Percentiles rank a stretch among this genome's conserved stretches.
Evolutionary conservation across 2,329 filamentous ascomycete genomes (phyloP).

Genomic region (Colletotrichum sansevieriae): DNA sequence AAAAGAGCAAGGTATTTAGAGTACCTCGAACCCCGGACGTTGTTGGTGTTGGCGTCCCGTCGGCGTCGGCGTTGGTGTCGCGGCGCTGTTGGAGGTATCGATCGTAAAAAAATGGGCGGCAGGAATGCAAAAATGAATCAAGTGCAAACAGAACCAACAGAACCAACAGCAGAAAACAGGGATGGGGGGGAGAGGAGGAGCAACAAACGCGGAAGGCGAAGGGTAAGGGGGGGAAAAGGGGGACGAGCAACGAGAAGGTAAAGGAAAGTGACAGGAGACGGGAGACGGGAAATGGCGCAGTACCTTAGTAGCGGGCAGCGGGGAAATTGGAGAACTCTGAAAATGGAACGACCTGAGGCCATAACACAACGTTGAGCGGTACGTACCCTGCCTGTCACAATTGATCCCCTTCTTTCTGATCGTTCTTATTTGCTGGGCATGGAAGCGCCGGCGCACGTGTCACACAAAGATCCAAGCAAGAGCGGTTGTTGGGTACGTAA

Average conservation of each 20-base stretch:
- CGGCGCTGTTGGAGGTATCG: background rate
- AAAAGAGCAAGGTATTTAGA: background rate
- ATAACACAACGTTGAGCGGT: background rate
- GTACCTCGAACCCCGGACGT: background rate
- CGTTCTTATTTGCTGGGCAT: constrained; percentile 1
- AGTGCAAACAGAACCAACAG: constrained; percentile 21
- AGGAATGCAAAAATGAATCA: constrained; percentile 13
- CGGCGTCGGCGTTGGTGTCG: constrained; percentile 9
- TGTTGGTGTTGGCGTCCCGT: background rate
- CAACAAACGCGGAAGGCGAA: background rate
- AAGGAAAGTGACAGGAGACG: background rate
- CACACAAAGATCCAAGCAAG: background rate
- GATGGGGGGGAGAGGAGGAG: constrained; percentile 1
- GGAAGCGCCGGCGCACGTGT: constrained; percentile 1
- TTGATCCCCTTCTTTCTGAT: background rate
- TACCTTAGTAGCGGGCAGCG: background rate
- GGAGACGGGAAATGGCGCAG: background rate
- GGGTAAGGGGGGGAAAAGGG: background rate
- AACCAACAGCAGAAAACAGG: constrained; percentile 19
- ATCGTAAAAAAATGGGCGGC: constrained; percentile 5
- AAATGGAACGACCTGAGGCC: constrained; percentile 6
- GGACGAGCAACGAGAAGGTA: constrained; percentile 3
- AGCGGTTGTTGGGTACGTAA: background rate
- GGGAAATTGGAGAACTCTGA: background rate
- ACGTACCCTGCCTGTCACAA: background rate